These are phyloP conservation scores for Trypanosoma theileri DNA, from an alignment of 208 protist genomes.

Conservation along the genomic window DNA sequence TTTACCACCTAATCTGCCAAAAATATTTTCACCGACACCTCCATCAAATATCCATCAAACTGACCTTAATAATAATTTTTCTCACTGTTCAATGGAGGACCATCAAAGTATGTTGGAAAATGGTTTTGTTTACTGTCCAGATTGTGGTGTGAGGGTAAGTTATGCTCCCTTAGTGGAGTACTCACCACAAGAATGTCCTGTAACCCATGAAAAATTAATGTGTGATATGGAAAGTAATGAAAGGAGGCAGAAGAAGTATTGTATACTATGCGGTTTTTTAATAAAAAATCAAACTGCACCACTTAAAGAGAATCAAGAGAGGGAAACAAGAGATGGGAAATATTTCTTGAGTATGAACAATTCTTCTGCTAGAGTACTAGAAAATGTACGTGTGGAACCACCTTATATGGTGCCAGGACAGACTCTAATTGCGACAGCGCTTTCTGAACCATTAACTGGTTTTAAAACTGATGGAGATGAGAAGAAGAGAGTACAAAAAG, in stretches of 20 bases:
- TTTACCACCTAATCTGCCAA: no score
- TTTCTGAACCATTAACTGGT: no score
- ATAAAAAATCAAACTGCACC: neutral
- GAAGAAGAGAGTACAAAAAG: no score
- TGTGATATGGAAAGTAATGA: neutral
- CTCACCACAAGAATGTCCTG: slow-evolving; percentile 14
- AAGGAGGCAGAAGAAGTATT: neutral
- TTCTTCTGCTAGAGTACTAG: neutral
- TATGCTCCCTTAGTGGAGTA: slow-evolving; percentile 5
- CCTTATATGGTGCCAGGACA: neutral
- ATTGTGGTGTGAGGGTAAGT: slow-evolving; percentile 13
- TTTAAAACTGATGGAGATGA: no score
- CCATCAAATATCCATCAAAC: neutral
- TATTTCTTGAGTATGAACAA: neutral
- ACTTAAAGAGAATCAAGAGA: neutral
- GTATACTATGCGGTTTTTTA: slow-evolving; percentile 16
- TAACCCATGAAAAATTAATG: neutral
- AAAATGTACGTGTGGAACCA: neutral
- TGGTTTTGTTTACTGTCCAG: slow-evolving; percentile 21
- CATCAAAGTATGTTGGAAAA: slow-evolving; percentile 16
- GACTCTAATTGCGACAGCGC: no score
- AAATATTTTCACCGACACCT: neutral
- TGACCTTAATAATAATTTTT: neutral
- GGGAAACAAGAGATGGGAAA: neutral
- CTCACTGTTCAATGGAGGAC: slow-evolving; percentile 3